Evolutionary conservation across 768 basidiomycete genomes (phyloP), one percentile per base, ranked within the genome.

Genomic region (Dacryopinax primogenitus): DNA sequence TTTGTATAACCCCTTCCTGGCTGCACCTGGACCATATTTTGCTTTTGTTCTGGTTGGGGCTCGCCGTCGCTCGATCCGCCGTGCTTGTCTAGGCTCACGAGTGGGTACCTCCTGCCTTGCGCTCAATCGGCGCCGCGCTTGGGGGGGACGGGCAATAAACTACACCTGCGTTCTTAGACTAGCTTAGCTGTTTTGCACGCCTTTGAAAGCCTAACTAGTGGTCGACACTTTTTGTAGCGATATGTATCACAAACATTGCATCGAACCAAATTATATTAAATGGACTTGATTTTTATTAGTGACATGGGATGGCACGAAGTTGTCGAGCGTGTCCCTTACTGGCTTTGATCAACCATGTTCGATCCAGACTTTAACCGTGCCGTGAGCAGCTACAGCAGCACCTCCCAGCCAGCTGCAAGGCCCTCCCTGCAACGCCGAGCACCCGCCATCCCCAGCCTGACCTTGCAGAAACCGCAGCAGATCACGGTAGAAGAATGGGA

Each of bases 401-500:
- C 51, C 11, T 4, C 51, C 30, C 51, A 58, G 51, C 51, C 12
- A 21, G 15, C 51, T 28, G 30, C 15, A 15, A 58, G 51, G 26
- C 51, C 51, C 15, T 30, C 51, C 9, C 30, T 58, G 51, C 45
- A 47, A 23, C 51, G 51, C 11, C 12, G 21, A 21, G 21, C 51
- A 21, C 51, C 26, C 13, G 4, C 26, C 6, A 30, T 58, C 4
- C 51, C 51, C 15, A 58, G 51, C 26, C 51, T 58, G 26, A 58
- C 26, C 32, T 30, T 58, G 26, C 51, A 58, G 26, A 58, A 30
- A 21, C 51, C 51, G 13, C 51, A 58, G 51, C 26, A 26, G 9
- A 78, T 90, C 35, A 86, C 79, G 41, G 78, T 95, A 2, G 93
- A 96, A 72, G 91, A 95, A 76, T 98, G 94, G 94, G 93, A 96